These are phyloP conservation scores for Pleurotus platypus DNA, from an alignment of 768 basidiomycete genomes.

Conservation along the genomic window DNA sequence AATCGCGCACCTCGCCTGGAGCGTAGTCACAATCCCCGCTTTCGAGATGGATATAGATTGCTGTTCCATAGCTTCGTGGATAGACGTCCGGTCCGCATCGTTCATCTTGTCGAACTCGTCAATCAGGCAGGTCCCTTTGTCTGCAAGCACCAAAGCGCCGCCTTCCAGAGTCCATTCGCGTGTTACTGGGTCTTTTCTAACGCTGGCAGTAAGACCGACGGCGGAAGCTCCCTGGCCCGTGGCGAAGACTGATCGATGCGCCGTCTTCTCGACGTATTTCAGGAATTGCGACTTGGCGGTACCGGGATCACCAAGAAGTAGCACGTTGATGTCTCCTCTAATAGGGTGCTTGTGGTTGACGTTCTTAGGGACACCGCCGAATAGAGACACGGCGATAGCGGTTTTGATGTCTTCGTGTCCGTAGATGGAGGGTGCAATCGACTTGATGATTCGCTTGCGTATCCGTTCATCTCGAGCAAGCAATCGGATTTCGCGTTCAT, in stretches of 20 bases:
- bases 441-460: constrained; percentile 96
- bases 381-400: constrained; percentile 90
- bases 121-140: constrained; percentile 96
- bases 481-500: constrained; percentile 86
- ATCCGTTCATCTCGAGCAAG: constrained; percentile 92
- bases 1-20: constrained; percentile 97
- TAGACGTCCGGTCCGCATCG: constrained; percentile 94
- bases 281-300: constrained; percentile 99
- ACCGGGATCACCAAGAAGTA: constrained; percentile 95
- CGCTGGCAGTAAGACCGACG: constrained; percentile 97
- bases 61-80: constrained; percentile 99
- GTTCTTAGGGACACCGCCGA: constrained; percentile 92
- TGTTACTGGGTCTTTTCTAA: constrained; percentile 97
- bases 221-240: constrained; percentile 98
- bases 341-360: constrained; percentile 96
- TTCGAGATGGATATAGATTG: constrained; percentile 99
- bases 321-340: constrained; percentile 96
- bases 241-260: constrained; percentile 95
- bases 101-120: constrained; percentile 99
- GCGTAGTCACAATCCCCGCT: constrained; percentile 96
- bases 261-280: constrained; percentile 99
- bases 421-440: constrained; percentile 97
- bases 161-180: constrained; percentile 99
- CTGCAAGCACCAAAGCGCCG: constrained; percentile 95
- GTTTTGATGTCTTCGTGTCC: constrained; percentile 99